These are phyloP conservation scores for Leccinellum luteum DNA, from an alignment of 768 basidiomycete species.

Conservation along the genomic window DNA sequence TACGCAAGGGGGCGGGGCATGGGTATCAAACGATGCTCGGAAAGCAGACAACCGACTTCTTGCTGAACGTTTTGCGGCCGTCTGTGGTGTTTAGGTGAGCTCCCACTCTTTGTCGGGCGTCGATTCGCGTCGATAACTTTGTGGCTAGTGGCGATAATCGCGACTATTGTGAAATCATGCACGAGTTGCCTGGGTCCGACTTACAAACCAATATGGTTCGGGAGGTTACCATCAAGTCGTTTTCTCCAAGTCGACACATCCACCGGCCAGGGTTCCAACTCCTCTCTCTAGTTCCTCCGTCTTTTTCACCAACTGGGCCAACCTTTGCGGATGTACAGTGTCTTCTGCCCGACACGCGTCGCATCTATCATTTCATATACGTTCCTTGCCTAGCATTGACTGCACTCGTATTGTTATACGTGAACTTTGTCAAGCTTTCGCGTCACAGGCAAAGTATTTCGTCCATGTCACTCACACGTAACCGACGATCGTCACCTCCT, in stretches of 20 bases:
- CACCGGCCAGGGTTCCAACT: slow-evolving; percentile 82
- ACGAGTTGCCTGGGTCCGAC: slow-evolving; percentile 37
- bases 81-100: slow-evolving; percentile 67
- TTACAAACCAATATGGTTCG: slow-evolving; percentile 39
- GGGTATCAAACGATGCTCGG: slow-evolving; percentile 85
- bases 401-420: slow-evolving; percentile 42
- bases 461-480: slow-evolving; percentile 33
- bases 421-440: slow-evolving; percentile 36
- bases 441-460: slow-evolving; percentile 23
- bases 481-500: slow-evolving; percentile 21
- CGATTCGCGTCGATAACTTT: not conserved
- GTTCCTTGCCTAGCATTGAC: slow-evolving; percentile 60
- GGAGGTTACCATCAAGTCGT: slow-evolving; percentile 87
- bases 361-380: slow-evolving; percentile 62
- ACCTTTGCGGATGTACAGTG: slow-evolving; percentile 70
- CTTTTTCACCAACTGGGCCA: slow-evolving; percentile 25
- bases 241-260: slow-evolving; percentile 74
- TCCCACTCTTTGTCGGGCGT: not conserved
- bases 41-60: slow-evolving; percentile 71
- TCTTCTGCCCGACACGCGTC: slow-evolving; percentile 69
- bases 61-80: slow-evolving; percentile 68
- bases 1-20: slow-evolving; percentile 71
- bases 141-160: slow-evolving; percentile 77
- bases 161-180: slow-evolving; percentile 81
- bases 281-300: slow-evolving; percentile 56